Evolutionary conservation across 2,329 filamentous ascomycete species (phyloP).

Genomic region (Colletotrichum sp.): DNA sequence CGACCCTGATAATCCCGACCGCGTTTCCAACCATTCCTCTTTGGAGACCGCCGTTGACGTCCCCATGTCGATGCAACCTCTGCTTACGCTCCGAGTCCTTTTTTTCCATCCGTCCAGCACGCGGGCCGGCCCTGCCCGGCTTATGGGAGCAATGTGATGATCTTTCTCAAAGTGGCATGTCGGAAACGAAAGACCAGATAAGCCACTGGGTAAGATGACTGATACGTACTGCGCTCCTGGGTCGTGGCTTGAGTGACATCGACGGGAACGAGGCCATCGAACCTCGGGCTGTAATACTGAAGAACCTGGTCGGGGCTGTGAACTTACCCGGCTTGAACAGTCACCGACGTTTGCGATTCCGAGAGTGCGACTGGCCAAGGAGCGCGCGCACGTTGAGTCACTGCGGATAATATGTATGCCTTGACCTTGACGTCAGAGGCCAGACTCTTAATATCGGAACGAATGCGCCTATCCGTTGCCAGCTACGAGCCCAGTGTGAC

Average conservation of each 20-base stretch:
- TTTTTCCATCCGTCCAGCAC: not conserved
- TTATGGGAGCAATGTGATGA: conserved; percentile 1
- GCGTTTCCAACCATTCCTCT: not conserved
- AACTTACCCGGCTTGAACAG: not conserved
- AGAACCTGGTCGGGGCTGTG: not conserved
- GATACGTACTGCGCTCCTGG: not conserved
- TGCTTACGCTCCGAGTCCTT: not conserved
- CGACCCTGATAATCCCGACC: not conserved
- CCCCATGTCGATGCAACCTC: not conserved
- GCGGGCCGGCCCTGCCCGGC: conserved; percentile 18
- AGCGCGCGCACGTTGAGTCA: not conserved
- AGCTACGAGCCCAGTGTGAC: not conserved
- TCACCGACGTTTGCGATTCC: not conserved
- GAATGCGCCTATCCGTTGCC: not conserved
- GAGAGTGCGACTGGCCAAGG: not conserved
- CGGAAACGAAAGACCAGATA: not conserved
- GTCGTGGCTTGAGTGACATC: not conserved
- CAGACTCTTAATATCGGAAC: not conserved
- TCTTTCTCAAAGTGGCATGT: not conserved
- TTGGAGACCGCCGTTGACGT: not conserved
- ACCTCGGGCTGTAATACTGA: not conserved
- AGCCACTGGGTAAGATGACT: not conserved
- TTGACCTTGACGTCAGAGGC: not conserved
- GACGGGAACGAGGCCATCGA: not conserved
- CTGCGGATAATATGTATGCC: not conserved